Base-by-base conservation (phyloP, 2,329 filamentous ascomycete genomes). In the Cercospora sp. region DNA sequence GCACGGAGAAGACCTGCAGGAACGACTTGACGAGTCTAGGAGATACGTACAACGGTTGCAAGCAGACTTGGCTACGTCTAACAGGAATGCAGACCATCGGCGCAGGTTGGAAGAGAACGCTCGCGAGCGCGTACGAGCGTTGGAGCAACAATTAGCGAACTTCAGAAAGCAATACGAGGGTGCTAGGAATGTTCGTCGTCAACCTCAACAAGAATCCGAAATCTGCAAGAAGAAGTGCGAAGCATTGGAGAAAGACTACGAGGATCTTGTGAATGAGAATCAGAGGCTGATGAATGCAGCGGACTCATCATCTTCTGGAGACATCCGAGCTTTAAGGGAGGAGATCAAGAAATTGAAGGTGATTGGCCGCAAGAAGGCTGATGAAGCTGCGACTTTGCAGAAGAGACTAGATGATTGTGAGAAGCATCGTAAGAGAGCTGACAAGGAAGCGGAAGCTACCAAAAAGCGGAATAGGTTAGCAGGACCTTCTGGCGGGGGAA, bases 371-470 rank as follows among this genome's bases (percentile, higher is more conserved):
- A 13, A 10, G 10, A 53, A 23, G 18, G 20, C 18, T 8, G 13
- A 28, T 1, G 48, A 53, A 10, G 18, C 18, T 26, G 48, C 18
- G 10, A 20, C 18, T 5, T 20, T 51, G 6, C 55, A 33, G 59
- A 61, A 61, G 40, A 61, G 18, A 16, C 33, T 61, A 13, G 59
- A 61, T 31, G 23, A 58, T 18, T 58, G 55, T 20, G 30, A 58
- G 26, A 23, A 58, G 26, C 55, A 58, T 58, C 55, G 55, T 8
- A 5, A 23, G 26, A 58, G 30, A 16, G 16, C 30, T 16, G 9
- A 30, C 8, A 16, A 58, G 55, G 30, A 33, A 28, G 30, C 40
- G 23, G 20, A 30, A 36, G 18, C 16, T 30, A 40, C 18, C 0
- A 18, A 45, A 23, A 61, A 61, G 23, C 26, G 31, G 1, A 6